These are phyloP conservation scores for Thozetella sp. DNA, from an alignment of 495 filamentous ascomycete species.

Conservation along the genomic window DNA sequence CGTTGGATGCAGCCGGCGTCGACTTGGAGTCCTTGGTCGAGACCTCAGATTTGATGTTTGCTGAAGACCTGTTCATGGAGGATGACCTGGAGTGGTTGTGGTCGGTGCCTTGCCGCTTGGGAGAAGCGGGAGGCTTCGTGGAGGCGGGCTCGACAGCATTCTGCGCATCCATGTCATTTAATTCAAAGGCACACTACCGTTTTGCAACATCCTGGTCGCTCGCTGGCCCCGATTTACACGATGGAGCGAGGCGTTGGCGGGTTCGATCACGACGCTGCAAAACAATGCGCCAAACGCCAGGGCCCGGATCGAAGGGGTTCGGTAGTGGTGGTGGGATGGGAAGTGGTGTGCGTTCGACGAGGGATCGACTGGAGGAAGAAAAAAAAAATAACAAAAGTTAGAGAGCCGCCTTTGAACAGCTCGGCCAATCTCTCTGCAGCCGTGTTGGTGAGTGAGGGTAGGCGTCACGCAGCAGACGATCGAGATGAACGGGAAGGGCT, in stretches of 20 bases:
- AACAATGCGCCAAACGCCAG: neutral
- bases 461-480: neutral
- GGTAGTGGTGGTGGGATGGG: neutral
- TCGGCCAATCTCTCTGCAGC: neutral
- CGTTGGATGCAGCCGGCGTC: conserved; percentile 11
- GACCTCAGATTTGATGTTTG: conserved; percentile 19
- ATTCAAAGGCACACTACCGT: conserved; percentile 45
- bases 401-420: too few species aligned
- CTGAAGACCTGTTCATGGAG: conserved; percentile 32
- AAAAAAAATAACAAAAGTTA: too few species aligned
- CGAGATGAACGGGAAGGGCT: neutral
- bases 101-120: conserved; percentile 44
- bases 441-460: neutral
- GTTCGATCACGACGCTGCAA: conserved; percentile 15
- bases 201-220: conserved; percentile 57
- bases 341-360: neutral
- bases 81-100: conserved; percentile 36
- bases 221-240: conserved; percentile 26
- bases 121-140: conserved; percentile 54
- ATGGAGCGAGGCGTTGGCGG: conserved; percentile 9
- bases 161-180: conserved; percentile 62
- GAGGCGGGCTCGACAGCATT: conserved; percentile 59
- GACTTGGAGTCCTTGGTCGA: conserved; percentile 21
- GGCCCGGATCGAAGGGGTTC: neutral
- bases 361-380: too few species aligned